Evolutionary conservation across 768 basidiomycete species (phyloP).

Genomic region (Kwoniella bestiolae): DNA sequence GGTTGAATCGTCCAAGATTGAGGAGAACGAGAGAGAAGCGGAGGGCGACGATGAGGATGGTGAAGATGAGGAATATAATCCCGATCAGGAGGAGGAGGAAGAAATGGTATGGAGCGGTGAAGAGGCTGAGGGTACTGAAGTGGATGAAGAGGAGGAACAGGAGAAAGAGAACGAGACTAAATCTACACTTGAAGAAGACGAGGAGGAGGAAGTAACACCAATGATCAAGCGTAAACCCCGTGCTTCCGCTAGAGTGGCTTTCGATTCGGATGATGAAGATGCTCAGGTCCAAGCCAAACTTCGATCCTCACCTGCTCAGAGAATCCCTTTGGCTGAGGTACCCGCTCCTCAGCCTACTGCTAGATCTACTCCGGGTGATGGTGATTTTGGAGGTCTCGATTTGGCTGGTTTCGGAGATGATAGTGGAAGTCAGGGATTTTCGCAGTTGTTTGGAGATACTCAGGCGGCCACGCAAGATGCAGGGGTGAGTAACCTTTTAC

Average conservation of each 20-base stretch:
- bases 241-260: constrained; percentile 13
- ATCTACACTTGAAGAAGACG: constrained; percentile 4
- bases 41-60: constrained; percentile 23
- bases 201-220: constrained; percentile 22
- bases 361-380: neutral
- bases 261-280: constrained; percentile 43
- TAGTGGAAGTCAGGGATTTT: constrained; percentile 45
- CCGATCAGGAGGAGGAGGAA: constrained; percentile 22
- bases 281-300: neutral
- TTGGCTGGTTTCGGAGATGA: constrained; percentile 37
- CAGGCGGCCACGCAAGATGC: constrained; percentile 24
- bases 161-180: neutral
- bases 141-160: constrained; percentile 12
- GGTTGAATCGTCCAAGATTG: constrained; percentile 9
- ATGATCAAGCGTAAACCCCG: constrained; percentile 25
- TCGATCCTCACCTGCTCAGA: neutral
- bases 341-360: neutral
- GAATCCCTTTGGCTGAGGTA: constrained; percentile 22
- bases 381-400: constrained; percentile 27
- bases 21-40: too few species aligned
- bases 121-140: constrained; percentile 11
- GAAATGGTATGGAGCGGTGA: constrained; percentile 26
- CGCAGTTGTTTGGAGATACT: constrained; percentile 52
- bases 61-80: constrained; percentile 31
- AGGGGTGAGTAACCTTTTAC: constrained; percentile 25